Base-by-base conservation (phyloP, 129 eudicot species). In the carrot (Daucus carota) region DNA sequence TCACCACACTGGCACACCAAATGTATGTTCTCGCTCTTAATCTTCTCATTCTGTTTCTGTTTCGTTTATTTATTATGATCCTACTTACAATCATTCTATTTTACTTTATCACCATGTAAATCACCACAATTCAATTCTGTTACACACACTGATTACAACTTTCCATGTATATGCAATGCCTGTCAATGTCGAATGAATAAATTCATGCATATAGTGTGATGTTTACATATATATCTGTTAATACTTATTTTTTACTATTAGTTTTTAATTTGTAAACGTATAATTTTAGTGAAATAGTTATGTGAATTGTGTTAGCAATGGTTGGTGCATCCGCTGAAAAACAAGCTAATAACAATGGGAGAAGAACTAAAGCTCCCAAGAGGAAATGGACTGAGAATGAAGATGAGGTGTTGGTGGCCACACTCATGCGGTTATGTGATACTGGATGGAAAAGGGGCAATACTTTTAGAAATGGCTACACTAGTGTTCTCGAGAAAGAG, bases 401-500 rank as follows among this genome's bases (percentile, higher is more conserved):
- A 70, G 74, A 70, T 13, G 50, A 70, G 32, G 74, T 40, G 29
- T 70, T 70, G 52, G 74, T 70, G 40, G 74, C 74, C n/a, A 11
- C 74, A 11, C 48, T 70, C 2, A 38, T 70, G 74, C 48, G 41
- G 18, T 70, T 70, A 41, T 70, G 74, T 41, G 34, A 41, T 70
- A 1, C 33, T 1, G 52, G 74, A 22, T 70, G 74, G 74, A 70
- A 41, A 70, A 70, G 34, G 41, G 33, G 45, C 4, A 41, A 70
- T 70, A 3, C 16, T 10, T 70, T 70, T n/a, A 11, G 32, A 12
- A 24, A 46, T 28, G 74, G 74, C 3, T 70, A 70, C 34, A 70
- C 74, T 41, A 70, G 34, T 70, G 50, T 70, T 70, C 74, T 70
- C 32, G 74, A 70, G 74, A 41, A 70, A n/a, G 52, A 70, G 45